Conservation (phyloP, 768 basidiomycete species). For the Coprinellus aureogranulatus region DNA sequence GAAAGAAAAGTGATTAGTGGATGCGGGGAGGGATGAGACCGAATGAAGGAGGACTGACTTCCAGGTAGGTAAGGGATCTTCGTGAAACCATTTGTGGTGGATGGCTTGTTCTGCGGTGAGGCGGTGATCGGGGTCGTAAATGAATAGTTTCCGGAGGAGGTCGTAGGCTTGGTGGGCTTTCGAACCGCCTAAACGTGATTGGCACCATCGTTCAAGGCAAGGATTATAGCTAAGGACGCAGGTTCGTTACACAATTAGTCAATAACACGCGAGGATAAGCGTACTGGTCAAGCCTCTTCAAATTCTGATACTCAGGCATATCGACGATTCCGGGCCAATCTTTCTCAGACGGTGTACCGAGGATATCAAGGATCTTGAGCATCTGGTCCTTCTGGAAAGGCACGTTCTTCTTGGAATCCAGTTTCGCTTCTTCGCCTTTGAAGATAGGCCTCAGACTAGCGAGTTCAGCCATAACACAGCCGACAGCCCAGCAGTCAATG, state of each 20-base stretch:
- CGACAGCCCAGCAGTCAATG: constrained; percentile 99
- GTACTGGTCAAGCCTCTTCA: constrained; percentile 75
- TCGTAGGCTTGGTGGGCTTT: constrained; percentile 57
- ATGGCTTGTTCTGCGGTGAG: constrained; percentile 82
- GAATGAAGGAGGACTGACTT: constrained; percentile 84
- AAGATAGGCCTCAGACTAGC: no score
- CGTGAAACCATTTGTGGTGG: constrained; percentile 86
- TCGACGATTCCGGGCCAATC: constrained; percentile 86
- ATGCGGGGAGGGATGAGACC: constrained; percentile 1
- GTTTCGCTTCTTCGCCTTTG: no score
- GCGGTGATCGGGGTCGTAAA: constrained; percentile 85
- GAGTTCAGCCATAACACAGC: constrained; percentile 99
- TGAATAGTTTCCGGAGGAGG: constrained; percentile 81
- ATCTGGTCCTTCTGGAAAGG: constrained; percentile 99
- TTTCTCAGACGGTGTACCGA: constrained; percentile 92
- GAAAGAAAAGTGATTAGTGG: no score
- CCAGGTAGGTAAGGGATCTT: constrained; percentile 80
- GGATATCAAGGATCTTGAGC: constrained; percentile 88
- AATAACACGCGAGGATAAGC: constrained; percentile 30
- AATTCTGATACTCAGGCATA: constrained; percentile 93
- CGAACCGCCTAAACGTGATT: constrained; percentile 54
- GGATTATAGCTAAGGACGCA: constrained; percentile 36
- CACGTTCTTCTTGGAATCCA: constrained; percentile 79
- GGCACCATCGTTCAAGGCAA: constrained; percentile 76
- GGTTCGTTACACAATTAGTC: no score